These are phyloP conservation scores for Halenospora varia DNA, from an alignment of 495 filamentous ascomycete species.

Conservation along the genomic window DNA sequence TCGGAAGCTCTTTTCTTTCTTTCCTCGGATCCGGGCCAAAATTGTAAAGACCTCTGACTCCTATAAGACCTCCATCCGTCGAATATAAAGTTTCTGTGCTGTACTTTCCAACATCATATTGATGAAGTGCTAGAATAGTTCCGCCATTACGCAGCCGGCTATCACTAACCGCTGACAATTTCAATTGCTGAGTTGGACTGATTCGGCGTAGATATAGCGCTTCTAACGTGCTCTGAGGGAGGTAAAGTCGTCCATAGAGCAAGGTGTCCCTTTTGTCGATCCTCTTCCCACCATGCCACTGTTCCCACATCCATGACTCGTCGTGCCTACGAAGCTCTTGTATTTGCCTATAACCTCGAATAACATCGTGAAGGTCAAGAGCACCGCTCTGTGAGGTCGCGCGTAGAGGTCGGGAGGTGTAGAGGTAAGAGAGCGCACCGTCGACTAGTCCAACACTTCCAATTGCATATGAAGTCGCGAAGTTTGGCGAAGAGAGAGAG, in stretches of 20 bases:
- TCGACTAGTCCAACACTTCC: conserved; percentile 82
- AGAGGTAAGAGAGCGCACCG: conserved; percentile 87
- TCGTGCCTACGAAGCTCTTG: conserved; percentile 48
- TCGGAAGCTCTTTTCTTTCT: conserved; percentile 21
- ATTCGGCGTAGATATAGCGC: conserved; percentile 81
- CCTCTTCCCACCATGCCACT: conserved; percentile 43
- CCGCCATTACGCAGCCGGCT: conserved; percentile 68
- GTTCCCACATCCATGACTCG: conserved; percentile 43
- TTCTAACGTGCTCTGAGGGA: conserved; percentile 79
- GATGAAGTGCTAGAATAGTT: conserved; percentile 71
- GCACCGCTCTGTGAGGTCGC: conserved; percentile 49
- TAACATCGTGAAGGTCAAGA: conserved; percentile 60
- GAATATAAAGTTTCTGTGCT: conserved; percentile 88
- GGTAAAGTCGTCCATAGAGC: conserved; percentile 84
- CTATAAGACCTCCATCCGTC: conserved; percentile 85
- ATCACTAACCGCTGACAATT: conserved; percentile 78
- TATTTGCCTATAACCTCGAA: conserved; percentile 65
- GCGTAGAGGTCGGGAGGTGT: conserved; percentile 71
- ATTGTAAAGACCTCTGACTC: conserved; percentile 87
- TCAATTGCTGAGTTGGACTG: conserved; percentile 72
- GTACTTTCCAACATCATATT: conserved; percentile 86
- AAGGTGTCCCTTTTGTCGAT: conserved; percentile 55
- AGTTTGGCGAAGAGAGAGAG: conserved; percentile 84
- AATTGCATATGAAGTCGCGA: conserved; percentile 86
- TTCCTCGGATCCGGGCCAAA: conserved; percentile 77